Base-by-base conservation (phyloP, 208 protist species). In the Leptomonas pyrrhocoris region DNA sequence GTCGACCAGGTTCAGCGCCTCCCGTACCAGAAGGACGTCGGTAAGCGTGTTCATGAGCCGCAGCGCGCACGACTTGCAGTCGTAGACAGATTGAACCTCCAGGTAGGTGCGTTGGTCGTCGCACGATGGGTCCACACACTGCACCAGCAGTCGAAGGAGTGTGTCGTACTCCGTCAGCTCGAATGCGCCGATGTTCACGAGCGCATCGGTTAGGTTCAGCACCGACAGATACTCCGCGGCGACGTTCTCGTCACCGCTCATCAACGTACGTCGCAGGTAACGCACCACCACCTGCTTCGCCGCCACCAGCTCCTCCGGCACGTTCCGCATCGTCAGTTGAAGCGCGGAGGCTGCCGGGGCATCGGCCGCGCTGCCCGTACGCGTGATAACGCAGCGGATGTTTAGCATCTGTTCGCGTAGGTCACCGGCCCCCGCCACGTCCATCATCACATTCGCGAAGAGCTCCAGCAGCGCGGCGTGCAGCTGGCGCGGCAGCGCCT, bases 171-270 rank as follows among this genome's bases (percentile, higher is more conserved):
- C 77, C 34, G 19, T 28, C 50, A 78, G 43, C 25, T 64, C 55
- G n/a, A 83, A 87, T 0, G 66, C 77, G 27, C 81, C 81, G 30
- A 65, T 60, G 56, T 80, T 74, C 19, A 87, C 57, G 11, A 87
- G 71, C 28, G 57, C 73, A 21, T 79, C 75, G 15, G 67, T 69
- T 12, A 87, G 63, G 43, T 78, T 73, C 42, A 83, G 60, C 57
- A 68, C 54, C 9, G 73, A 67, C 42, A 77, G 57, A 42, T 80
- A 81, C 61, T 77, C 71, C 1, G 55, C 31, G 7, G 67, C 74
- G 18, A 58, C 50, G 31, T 73, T 63, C 28, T 79, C 74, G 30
- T 78, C 71, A 12, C 68, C 73, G 49, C 69, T 74, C 30, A 84
- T 71, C 28, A 50, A 34, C 18, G 74, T 63, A 5, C 34, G 25